These are phyloP conservation scores for Diaporthe citrichinensis DNA, from an alignment of 2,329 filamentous ascomycete genomes.

Conservation along the genomic window DNA sequence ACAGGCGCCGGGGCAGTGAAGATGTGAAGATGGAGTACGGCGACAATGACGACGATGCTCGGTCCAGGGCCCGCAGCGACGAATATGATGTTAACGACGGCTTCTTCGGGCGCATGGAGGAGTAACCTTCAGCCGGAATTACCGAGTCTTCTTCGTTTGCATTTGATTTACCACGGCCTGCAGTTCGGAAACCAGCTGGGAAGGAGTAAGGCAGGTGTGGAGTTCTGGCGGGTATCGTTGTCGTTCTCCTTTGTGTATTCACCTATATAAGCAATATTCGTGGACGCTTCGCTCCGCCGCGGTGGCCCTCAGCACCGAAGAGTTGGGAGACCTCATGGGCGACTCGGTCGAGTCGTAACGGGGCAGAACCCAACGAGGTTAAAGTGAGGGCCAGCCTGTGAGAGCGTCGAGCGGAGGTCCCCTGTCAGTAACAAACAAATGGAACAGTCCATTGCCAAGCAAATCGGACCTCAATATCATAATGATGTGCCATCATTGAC, in stretches of 20 bases:
- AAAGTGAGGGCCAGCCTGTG: conserved; percentile 73
- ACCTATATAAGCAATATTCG: conserved; percentile 59
- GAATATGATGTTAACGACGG: conserved; percentile 86
- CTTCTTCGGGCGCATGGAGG: conserved; percentile 97
- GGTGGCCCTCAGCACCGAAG: conserved; percentile 76
- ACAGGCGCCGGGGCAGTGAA: conserved; percentile 60
- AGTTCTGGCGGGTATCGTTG: conserved; percentile 32
- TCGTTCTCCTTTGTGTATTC: conserved; percentile 63
- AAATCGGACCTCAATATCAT: conserved; percentile 35
- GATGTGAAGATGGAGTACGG: conserved; percentile 81
- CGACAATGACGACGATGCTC: conserved; percentile 72
- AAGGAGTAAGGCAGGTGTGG: conserved; percentile 47
- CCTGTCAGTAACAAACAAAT: conserved; percentile 50
- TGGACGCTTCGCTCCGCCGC: conserved; percentile 74
- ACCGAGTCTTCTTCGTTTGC: conserved; percentile 36
- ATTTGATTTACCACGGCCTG: conserved; percentile 42
- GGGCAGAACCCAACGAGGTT: conserved; percentile 73
- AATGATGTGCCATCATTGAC: conserved; percentile 2
- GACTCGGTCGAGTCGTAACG: conserved; percentile 41
- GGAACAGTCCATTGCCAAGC: conserved; percentile 48
- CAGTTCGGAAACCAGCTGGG: conserved; percentile 35
- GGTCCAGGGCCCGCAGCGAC: conserved; percentile 77
- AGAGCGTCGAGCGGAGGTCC: conserved; percentile 73
- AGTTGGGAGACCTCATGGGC: conserved; percentile 65
- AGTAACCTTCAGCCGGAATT: conserved; percentile 63